Base-by-base conservation (phyloP, 148 eudicot genomes). In the Amaranthus hypochondriacus region DNA sequence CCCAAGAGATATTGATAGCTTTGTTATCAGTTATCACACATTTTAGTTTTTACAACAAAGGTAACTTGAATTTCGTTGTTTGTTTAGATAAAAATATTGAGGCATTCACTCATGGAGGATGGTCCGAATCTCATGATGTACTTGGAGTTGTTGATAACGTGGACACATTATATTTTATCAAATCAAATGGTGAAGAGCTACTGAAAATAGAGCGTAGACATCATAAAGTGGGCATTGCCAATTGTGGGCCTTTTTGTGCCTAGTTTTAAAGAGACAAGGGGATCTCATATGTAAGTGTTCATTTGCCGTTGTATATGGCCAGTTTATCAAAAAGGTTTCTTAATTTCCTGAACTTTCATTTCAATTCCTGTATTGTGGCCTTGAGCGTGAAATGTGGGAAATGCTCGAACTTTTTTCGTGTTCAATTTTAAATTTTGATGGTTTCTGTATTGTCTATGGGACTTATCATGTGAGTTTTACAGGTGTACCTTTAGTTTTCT, bases 51-150 rank as follows among this genome's bases (percentile, higher is more conserved):
- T n/a, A 42, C 67, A 7, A 28, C 43, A 58, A 47, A 52, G 9
- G 21, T 5, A 48, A 61, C 14, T 48, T 68, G 56, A 56, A 67
- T 46, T 57, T 51, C 56, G 62, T 5, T 75, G 48, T 72, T 79
- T 79, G 66, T 70, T 74, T 81, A 95, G 99, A 94, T 77, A 79
- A 76, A 73, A 75, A 66, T 68, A 68, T 59, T 72, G 79, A 75
- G 65, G 80, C 87, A 50, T 88, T 87, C 78, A 80, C 84, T 52
- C 78, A 54, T 78, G 99, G 98, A 72, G 81, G 81, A 63, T 95
- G 99, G 98, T 95, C 97, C 46, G 99, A 95, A 85, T 76, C 92
- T 79, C 99, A 92, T 78, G 89, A 81, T 73, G 81, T 92, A 72
- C 90, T 95, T 72, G 99, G 99, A 62, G 75, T 92, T 76, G 79